Conservation (phyloP, 768 basidiomycete genomes). For the Roridomyces roridus region DNA sequence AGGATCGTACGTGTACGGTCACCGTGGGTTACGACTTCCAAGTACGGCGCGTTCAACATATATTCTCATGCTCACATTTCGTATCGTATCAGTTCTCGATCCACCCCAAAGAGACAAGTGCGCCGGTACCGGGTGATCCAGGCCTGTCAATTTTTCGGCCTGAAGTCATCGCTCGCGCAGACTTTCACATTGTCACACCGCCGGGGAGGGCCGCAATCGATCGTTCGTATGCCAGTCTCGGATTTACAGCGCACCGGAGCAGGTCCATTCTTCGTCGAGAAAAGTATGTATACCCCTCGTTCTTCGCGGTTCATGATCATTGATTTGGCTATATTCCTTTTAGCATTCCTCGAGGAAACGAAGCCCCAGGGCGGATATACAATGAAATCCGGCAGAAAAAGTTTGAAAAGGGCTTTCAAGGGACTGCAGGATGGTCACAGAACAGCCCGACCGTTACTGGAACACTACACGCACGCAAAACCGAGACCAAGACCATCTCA, state of each 20-base stretch:
- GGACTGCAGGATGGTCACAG: no score
- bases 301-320: not conserved
- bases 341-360: no score
- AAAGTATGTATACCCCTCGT: not conserved
- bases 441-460: no score
- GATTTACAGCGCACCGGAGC: conserved; percentile 2
- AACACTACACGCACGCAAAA: no score
- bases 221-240: conserved; percentile 9
- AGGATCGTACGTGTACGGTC: not conserved
- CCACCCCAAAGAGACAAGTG: not conserved
- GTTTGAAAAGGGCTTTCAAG: no score
- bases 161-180: conserved; percentile 3
- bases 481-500: not conserved
- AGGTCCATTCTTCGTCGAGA: conserved; percentile 1
- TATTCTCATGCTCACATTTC: not conserved
- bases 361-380: no score
- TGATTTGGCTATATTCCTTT: no score
- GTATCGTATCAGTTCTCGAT: not conserved
- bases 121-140: not conserved
- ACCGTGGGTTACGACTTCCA: conserved; percentile 2
- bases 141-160: not conserved
- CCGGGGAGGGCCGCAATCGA: conserved; percentile 1
- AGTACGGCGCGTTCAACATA: not conserved
- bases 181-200: conserved; percentile 1
- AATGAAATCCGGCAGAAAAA: no score